Evolutionary conservation across 768 basidiomycete species (phyloP).

Genomic region (Termitomyces sp.): DNA sequence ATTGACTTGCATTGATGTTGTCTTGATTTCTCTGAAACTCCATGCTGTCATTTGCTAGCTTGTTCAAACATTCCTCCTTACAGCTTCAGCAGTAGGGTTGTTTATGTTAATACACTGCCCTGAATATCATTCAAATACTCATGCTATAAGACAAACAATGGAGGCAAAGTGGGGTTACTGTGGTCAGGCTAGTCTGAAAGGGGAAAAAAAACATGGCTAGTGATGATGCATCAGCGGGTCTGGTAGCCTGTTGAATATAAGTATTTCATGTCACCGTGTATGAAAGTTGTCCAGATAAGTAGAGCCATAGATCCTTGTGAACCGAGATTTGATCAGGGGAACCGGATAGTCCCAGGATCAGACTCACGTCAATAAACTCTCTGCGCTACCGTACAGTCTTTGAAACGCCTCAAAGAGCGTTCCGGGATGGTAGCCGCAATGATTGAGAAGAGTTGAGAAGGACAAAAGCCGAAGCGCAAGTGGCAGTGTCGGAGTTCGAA

Average conservation of each 20-base stretch:
- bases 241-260: too few relatives aligned
- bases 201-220: background rate
- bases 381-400: background rate
- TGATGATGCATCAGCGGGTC: background rate
- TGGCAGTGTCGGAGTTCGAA: slow-evolving; percentile 14
- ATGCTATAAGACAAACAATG: too few relatives aligned
- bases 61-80: background rate
- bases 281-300: background rate
- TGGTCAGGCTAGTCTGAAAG: too few relatives aligned
- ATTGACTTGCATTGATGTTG: background rate
- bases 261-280: background rate
- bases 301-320: background rate
- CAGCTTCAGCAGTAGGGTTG: background rate
- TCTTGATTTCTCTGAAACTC: background rate
- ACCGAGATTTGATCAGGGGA: background rate
- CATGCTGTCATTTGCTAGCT: background rate
- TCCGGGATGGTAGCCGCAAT: background rate
- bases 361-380: background rate
- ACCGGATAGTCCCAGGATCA: background rate
- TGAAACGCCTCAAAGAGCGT: background rate
- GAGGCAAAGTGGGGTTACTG: background rate
- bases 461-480: background rate
- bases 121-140: too few relatives aligned
- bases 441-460: background rate
- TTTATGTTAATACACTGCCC: too few relatives aligned